These are phyloP conservation scores for Phlebiopsis gigantea DNA, from an alignment of 768 basidiomycete species.

Conservation along the genomic window DNA sequence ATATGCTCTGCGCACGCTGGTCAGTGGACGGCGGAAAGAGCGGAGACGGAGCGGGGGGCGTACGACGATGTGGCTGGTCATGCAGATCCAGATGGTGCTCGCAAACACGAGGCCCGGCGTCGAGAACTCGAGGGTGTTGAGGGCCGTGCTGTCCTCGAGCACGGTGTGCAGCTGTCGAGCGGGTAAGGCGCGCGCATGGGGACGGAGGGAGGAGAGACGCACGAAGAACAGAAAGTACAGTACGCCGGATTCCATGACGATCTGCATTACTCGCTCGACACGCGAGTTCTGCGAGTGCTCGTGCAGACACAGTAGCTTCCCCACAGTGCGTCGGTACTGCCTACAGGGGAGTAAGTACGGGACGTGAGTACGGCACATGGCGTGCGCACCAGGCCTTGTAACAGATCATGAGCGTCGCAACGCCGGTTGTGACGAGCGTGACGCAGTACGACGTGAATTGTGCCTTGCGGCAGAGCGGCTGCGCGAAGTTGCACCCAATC, in stretches of 20 bases:
- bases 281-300: background rate
- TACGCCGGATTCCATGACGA: background rate
- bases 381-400: background rate
- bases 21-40: background rate
- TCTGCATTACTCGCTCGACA: background rate
- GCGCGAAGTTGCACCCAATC: background rate
- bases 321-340: too few relatives aligned
- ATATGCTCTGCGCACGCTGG: background rate
- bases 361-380: background rate
- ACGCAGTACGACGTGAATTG: background rate
- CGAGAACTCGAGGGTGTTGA: background rate
- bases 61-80: background rate
- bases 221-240: background rate
- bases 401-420: background rate
- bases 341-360: background rate
- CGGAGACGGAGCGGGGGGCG: background rate
- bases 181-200: background rate
- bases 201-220: background rate
- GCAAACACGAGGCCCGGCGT: background rate
- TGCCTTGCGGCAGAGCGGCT: background rate
- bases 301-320: too few relatives aligned
- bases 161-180: background rate
- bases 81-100: background rate
- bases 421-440: background rate
- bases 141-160: background rate